These are phyloP conservation scores for Hypoxylon sp. DNA, from an alignment of 2,329 filamentous ascomycete species.

Conservation along the genomic window DNA sequence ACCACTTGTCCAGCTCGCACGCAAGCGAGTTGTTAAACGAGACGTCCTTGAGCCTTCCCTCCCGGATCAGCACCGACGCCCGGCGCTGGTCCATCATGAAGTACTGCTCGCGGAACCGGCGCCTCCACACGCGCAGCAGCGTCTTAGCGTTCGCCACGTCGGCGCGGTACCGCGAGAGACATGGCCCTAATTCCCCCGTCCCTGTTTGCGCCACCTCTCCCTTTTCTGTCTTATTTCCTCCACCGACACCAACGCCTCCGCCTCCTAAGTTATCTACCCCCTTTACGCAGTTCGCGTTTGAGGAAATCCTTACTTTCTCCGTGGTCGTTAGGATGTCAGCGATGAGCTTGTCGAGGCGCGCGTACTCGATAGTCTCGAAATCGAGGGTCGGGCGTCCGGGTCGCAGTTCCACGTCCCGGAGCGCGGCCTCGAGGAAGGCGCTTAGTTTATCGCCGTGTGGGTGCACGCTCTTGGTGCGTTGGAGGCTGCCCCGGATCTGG, in stretches of 20 bases:
- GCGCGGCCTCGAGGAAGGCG: conserved; percentile 57
- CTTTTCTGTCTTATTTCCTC: background rate
- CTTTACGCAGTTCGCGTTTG: background rate
- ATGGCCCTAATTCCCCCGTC: conserved; percentile 48
- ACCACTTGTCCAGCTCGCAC: conserved; percentile 57
- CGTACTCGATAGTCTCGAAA: conserved; percentile 58
- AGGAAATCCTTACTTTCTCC: conserved; percentile 56
- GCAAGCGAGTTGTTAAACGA: conserved; percentile 55
- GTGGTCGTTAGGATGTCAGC: conserved; percentile 60
- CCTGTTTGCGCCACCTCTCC: conserved; percentile 46
- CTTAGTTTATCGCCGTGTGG: conserved; percentile 56
- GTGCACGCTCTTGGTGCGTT: conserved; percentile 53
- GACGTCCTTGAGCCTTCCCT: conserved; percentile 60
- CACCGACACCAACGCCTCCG: too few relatives aligned
- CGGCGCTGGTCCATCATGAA: conserved; percentile 63
- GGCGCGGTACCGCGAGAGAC: conserved; percentile 53
- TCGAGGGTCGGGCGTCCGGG: conserved; percentile 54
- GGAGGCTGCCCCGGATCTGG: conserved; percentile 57
- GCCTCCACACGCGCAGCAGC: conserved; percentile 61
- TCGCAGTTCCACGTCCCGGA: conserved; percentile 58
- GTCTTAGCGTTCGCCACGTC: conserved; percentile 57
- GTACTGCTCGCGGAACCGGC: conserved; percentile 62
- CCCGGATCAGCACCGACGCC: conserved; percentile 55
- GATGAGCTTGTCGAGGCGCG: conserved; percentile 57
- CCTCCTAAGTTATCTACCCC: too few relatives aligned